Conservation (phyloP, 2,329 filamentous ascomycete species). For the Tolypocladium ovalisporum region DNA sequence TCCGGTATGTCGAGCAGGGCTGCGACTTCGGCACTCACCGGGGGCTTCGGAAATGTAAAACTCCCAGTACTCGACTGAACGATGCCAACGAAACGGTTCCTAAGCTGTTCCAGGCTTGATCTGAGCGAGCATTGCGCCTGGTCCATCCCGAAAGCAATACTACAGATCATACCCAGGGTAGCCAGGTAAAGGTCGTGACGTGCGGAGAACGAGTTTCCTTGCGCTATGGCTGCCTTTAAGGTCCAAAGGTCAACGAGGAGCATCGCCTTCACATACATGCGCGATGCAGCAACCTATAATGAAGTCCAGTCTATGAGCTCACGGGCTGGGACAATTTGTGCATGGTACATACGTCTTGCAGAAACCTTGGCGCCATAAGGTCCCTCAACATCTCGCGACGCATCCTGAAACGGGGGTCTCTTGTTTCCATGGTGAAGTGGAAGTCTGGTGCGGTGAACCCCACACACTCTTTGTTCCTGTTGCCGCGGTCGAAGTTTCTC, state of each 20-base stretch:
- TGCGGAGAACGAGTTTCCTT: slow-evolving; percentile 19
- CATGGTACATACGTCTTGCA: slow-evolving; percentile 16
- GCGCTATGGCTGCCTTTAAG: slow-evolving; percentile 16
- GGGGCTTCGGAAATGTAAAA: slow-evolving; percentile 7
- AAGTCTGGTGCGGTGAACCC: slow-evolving; percentile 13
- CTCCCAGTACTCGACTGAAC: no score
- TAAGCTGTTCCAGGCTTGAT: no score
- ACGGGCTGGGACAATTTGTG: no score
- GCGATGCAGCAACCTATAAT: slow-evolving; percentile 21
- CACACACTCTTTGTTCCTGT: slow-evolving; percentile 12
- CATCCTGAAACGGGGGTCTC: slow-evolving; percentile 18
- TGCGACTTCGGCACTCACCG: slow-evolving; percentile 8
- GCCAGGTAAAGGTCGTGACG: slow-evolving; percentile 18
- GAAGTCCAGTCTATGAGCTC: no score
- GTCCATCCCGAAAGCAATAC: slow-evolving; percentile 19
- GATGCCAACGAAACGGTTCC: no score
- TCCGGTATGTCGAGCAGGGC: slow-evolving; percentile 12
- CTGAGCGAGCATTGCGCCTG: no score
- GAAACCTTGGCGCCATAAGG: slow-evolving; percentile 24
- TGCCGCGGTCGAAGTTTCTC: slow-evolving; percentile 21
- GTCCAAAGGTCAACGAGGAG: slow-evolving; percentile 22
- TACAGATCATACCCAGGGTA: slow-evolving; percentile 23
- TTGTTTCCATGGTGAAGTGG: slow-evolving; percentile 21
- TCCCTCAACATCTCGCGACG: slow-evolving; percentile 23
- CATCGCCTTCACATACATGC: slow-evolving; percentile 18